Percentiles rank a stretch among this genome's conserved stretches.
Conservation (phyloP, 2,329 filamentous ascomycete species). For the Fusarium sp. region DNA sequence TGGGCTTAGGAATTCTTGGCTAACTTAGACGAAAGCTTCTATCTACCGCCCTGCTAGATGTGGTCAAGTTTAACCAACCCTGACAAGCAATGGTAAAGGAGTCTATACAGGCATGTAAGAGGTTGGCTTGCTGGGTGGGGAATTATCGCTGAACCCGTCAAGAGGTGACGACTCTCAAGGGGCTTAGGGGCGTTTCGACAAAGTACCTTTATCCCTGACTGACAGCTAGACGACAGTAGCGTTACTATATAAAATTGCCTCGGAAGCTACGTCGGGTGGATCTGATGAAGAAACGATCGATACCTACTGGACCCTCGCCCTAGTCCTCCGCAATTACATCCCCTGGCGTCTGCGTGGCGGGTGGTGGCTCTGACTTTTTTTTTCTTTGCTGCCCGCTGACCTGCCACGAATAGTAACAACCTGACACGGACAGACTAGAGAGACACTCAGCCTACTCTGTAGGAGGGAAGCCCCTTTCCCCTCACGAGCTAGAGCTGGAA, state of each 20-base stretch:
- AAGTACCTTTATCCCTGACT: conserved; percentile 25
- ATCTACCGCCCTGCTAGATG: too few species aligned
- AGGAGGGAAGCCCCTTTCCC: conserved; percentile 2
- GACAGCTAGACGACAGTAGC: conserved; percentile 21
- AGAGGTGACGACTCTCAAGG: conserved; percentile 48
- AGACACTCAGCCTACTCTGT: conserved; percentile 21
- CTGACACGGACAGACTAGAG: conserved; percentile 12
- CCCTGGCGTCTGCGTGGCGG: conserved; percentile 25
- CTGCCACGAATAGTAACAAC: conserved; percentile 41
- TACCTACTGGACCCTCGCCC: conserved; percentile 14
- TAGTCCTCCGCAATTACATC: conserved; percentile 13
- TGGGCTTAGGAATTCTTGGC: conserved; percentile 78
- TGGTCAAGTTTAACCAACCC: conserved; percentile 1
- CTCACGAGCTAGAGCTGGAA: background rate
- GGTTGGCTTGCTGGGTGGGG: conserved; percentile 60
- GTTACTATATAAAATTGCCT: conserved; percentile 3
- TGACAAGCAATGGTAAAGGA: conserved; percentile 16
- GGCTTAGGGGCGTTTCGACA: conserved; percentile 31
- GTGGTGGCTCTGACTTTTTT: conserved; percentile 18
- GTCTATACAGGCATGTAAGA: conserved; percentile 62
- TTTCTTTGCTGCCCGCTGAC: conserved; percentile 11
- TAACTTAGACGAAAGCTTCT: conserved; percentile 76
- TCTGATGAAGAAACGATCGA: conserved; percentile 10
- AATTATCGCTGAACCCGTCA: conserved; percentile 26
- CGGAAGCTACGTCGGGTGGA: conserved; percentile 19